Evolutionary conservation across 768 basidiomycete species (phyloP).

Genomic region (Neoboletus magnificus): DNA sequence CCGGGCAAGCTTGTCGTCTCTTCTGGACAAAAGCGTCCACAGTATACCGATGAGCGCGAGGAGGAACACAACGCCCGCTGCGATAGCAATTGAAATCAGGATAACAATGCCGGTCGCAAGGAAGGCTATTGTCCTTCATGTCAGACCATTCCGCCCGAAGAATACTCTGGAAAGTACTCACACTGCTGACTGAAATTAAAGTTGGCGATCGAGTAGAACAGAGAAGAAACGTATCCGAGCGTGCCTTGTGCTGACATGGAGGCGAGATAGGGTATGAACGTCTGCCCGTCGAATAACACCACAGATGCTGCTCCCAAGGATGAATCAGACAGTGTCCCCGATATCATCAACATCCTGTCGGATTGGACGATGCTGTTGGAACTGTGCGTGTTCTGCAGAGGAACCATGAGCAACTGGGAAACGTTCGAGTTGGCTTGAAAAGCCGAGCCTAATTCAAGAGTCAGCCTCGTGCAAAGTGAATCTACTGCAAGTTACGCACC

Average conservation of each 20-base stretch:
- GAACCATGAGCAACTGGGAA: constrained; percentile 87
- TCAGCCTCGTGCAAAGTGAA: background rate
- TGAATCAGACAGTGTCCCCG: constrained; percentile 68
- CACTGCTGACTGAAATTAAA: constrained; percentile 73
- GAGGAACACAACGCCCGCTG: constrained; percentile 89
- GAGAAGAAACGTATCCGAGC: constrained; percentile 65
- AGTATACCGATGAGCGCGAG: constrained; percentile 81
- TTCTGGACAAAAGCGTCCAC: constrained; percentile 83
- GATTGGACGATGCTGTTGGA: constrained; percentile 69
- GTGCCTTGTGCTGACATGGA: constrained; percentile 63
- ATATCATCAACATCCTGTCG: constrained; percentile 88
- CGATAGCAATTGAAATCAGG: constrained; percentile 94
- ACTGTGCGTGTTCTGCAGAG: constrained; percentile 72
- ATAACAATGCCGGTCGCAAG: constrained; percentile 92
- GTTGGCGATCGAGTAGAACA: constrained; percentile 78
- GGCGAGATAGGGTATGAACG: constrained; percentile 77
- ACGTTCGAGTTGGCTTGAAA: constrained; percentile 60
- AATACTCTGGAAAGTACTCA: constrained; percentile 37
- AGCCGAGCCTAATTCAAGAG: constrained; percentile 44
- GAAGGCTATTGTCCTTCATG: constrained; percentile 52
- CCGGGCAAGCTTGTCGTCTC: constrained; percentile 68
- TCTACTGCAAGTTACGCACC: constrained; percentile 38
- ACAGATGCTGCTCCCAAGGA: constrained; percentile 78
- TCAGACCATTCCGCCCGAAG: background rate
- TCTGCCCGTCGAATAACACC: constrained; percentile 83